Base-by-base conservation (phyloP, 306 rosid genomes). In the Quercus suber region DNA sequence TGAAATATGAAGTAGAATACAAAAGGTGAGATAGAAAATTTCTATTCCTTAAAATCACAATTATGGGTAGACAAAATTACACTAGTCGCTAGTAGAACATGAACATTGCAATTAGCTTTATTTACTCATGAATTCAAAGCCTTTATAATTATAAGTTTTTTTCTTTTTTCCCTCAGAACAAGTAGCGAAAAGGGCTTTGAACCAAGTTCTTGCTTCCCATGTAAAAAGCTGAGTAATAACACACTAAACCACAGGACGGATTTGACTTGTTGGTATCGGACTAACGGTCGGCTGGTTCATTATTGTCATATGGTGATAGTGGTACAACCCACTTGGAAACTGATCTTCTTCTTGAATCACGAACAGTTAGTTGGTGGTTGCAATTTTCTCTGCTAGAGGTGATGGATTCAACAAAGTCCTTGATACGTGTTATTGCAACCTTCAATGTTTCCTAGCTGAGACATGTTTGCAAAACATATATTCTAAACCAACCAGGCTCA, bases 401-500 rank as follows among this genome's bases (percentile, higher is more conserved):
- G 21, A 15, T 1, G 27, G 52, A 68, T 33, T 76, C 83, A 1
- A 77, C 81, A 27, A 90, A 90, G 8, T 71, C 67, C 83, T 86
- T 87, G 63, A 94, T 72, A 17, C 97, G 86, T 37, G 30, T 49
- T 84, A 94, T 84, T 13, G 98, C 97, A 33, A 90, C 85, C 69
- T 35, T 68, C 4, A 94, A 82, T 0, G 97, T 87, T 31, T 88
- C 87, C 61, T 61, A 76, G 55, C 18, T 90, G 86, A 3, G 97
- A 86, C 89, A 94, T 86, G 58, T 94, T 91, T 5, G 97, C 93
- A 74, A 91, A 92, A 83, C 98, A 92, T 45, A 94, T 52, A 92
- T 31, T 56, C 98, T 80, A 69, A 94, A 94, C 98, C 98, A 94
- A 3, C 98, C 98, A 0, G 97, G 93, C 79, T 94, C 97, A 27